These are phyloP conservation scores for Cladophialophora yegresii DNA, from an alignment of 2,329 filamentous ascomycete genomes.

Conservation along the genomic window DNA sequence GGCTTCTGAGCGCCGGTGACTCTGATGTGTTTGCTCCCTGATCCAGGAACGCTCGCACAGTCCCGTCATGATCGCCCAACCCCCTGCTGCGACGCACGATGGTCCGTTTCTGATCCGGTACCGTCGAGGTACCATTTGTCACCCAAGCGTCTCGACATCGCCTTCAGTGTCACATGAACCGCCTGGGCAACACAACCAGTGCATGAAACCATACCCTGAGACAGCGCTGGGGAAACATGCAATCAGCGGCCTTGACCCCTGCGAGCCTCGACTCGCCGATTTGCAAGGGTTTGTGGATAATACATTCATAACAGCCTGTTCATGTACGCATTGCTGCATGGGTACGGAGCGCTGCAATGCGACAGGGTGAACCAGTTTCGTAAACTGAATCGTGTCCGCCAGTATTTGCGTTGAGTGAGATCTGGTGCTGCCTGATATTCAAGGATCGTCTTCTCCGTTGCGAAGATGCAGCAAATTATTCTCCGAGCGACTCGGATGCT, in stretches of 20 bases:
- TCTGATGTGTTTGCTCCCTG: conserved; percentile 2
- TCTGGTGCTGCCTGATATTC: neutral
- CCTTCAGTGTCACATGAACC: conserved; percentile 28
- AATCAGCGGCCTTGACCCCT: conserved; percentile 18
- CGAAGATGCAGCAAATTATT: conserved; percentile 27
- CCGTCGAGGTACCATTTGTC: conserved; percentile 32
- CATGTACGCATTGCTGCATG: conserved; percentile 9
- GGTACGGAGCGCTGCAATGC: conserved; percentile 1
- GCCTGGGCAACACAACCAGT: conserved; percentile 18
- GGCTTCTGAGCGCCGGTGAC: neutral
- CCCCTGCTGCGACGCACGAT: conserved; percentile 20
- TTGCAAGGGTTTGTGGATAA: conserved; percentile 4
- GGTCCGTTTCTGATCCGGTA: conserved; percentile 21
- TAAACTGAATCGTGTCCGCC: neutral
- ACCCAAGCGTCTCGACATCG: conserved; percentile 20
- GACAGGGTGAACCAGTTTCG: neutral
- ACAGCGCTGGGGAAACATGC: conserved; percentile 16
- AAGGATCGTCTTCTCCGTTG: conserved; percentile 9
- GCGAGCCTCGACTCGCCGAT: conserved; percentile 13
- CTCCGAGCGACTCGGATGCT: conserved; percentile 26
- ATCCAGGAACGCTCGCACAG: conserved; percentile 10
- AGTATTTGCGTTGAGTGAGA: neutral
- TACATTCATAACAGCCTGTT: conserved; percentile 19
- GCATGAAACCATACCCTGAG: conserved; percentile 29
- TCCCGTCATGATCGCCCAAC: conserved; percentile 27